phyloP scores from a whole-genome alignment of 2,329 filamentous ascomycete genomes.

The Colletotrichum sp. region DNA sequence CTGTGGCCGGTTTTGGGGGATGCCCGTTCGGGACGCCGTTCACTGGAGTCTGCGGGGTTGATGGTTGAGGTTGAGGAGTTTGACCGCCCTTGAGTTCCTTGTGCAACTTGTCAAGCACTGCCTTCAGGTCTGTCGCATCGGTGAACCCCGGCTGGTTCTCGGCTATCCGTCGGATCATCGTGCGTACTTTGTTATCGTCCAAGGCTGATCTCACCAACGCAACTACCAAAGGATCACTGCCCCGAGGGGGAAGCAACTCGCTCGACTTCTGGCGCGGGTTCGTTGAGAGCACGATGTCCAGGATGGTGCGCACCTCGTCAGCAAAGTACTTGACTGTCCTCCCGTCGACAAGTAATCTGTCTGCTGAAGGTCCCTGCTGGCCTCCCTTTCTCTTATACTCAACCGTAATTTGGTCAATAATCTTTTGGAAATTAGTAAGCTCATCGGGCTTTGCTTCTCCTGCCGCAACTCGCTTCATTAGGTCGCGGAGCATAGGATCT shows the following conservation, averaged over 20 bases:
- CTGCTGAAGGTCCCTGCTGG: slow-evolving; percentile 58
- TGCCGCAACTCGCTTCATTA: slow-evolving; percentile 85
- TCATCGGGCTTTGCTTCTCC: slow-evolving; percentile 73
- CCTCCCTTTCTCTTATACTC: slow-evolving; percentile 59
- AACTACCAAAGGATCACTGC: slow-evolving; percentile 62
- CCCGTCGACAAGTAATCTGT: slow-evolving; percentile 59
- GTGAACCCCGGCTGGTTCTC: slow-evolving; percentile 54
- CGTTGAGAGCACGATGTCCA: slow-evolving; percentile 63
- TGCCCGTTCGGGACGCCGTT: slow-evolving; percentile 39
- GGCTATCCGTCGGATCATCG: slow-evolving; percentile 60
- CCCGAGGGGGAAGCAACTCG: slow-evolving; percentile 57
- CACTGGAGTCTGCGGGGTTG: slow-evolving; percentile 31
- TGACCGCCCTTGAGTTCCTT: slow-evolving; percentile 34
- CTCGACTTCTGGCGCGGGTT: slow-evolving; percentile 61
- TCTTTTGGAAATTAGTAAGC: slow-evolving; percentile 76
- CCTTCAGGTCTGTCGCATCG: slow-evolving; percentile 60
- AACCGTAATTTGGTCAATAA: slow-evolving; percentile 78
- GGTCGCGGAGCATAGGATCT: slow-evolving; percentile 73
- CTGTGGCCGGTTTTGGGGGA: not conserved
- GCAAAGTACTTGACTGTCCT: slow-evolving; percentile 65
- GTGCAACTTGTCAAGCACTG: slow-evolving; percentile 53
- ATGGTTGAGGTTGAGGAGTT: slow-evolving; percentile 27
- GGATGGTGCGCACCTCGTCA: slow-evolving; percentile 61
- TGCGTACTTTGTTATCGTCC: slow-evolving; percentile 53
- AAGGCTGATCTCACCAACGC: slow-evolving; percentile 62